Base-by-base conservation (phyloP, 176 grass and related monocot species). In the Melocanna baccifera region DNA sequence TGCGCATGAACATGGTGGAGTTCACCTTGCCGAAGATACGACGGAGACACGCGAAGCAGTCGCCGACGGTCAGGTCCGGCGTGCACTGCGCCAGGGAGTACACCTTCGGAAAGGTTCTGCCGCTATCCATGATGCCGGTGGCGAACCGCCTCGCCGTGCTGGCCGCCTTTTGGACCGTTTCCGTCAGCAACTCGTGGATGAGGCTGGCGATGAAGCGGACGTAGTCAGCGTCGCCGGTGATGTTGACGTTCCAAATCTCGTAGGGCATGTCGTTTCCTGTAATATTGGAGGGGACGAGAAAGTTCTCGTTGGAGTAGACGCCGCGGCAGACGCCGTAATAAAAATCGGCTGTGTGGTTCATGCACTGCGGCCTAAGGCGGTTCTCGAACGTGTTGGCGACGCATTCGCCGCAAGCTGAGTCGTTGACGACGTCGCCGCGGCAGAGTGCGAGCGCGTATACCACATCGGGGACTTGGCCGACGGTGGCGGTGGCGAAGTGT, bases 391-490 rank as follows among this genome's bases (percentile, higher is more conserved):
- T 29, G 36, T 51, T 22, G 23, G 66, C 66, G 36, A 82, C 15
- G 36, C 79, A 58, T 22, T 20, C 34, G 1, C 9, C 53, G 79
- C 79, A 82, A 2, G 66, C 66, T 0, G 66, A 70, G 79, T 67
- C 55, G 66, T 71, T 82, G 76, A 29, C 1, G 48, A 53, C 6
- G 68, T 57, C 19, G 77, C 80, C 83, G 42, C 87, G 79, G 79
- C 87, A 92, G 18, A 89, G 75, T 34, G 74, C 87, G 53, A 92
- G 84, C 28, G 16, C 5, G 55, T 58, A 58, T 1, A 73, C 81
- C 40, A 12, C 30, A 2, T 32, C 30, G 30, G 30, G 30, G 30
- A 32, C 30, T 32, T 32, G 30, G 30, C 30, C 30, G 7, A 74
- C 9, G 73, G 72, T 66, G 22, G 67, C 62, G 6, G 3, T 87